Percentiles rank a stretch among this genome's conserved stretches.
phyloP scores from a whole-genome alignment of 768 basidiomycete genomes.

The Trametes cinnabarina region DNA sequence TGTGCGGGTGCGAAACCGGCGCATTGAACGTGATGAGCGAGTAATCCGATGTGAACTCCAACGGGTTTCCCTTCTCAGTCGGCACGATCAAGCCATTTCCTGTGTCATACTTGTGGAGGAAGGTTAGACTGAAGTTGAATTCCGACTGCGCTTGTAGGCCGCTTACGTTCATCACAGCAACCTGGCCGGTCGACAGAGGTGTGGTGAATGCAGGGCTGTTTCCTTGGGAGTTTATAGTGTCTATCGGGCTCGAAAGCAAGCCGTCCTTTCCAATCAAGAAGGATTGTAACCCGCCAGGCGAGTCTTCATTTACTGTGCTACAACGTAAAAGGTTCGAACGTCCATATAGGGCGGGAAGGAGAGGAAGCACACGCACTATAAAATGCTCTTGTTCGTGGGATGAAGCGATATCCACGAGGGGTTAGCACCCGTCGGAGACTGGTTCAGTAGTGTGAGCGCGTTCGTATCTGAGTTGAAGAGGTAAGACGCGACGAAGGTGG shows the following conservation, averaged over 20 bases:
- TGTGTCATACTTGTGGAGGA: constrained; percentile 42
- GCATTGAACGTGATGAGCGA: constrained; percentile 55
- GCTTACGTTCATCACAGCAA: constrained; percentile 59
- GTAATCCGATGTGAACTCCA: constrained; percentile 35
- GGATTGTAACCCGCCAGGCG: constrained; percentile 48
- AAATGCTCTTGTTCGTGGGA: constrained; percentile 53
- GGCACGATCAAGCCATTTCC: constrained; percentile 57
- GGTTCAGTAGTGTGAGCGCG: constrained; percentile 45
- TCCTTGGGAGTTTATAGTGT: constrained; percentile 50
- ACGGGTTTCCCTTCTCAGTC: constrained; percentile 35
- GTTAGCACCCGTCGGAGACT: constrained; percentile 49
- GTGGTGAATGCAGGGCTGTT: constrained; percentile 49
- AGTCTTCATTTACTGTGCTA: constrained; percentile 55
- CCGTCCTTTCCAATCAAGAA: constrained; percentile 50
- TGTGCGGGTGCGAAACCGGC: constrained; percentile 60
- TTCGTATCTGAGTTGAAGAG: constrained; percentile 53
- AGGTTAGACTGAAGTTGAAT: background rate
- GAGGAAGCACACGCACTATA: constrained; percentile 50
- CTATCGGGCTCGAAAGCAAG: constrained; percentile 41
- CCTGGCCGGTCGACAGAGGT: constrained; percentile 52
- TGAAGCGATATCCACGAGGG: constrained; percentile 62
- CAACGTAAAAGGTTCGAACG: too few species aligned
- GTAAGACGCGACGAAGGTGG: constrained; percentile 60
- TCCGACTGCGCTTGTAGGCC: background rate
- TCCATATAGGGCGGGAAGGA: too few species aligned